Base-by-base conservation (phyloP, 192 early-diverging fungal genomes). In the Coemansia sp. region DNA sequence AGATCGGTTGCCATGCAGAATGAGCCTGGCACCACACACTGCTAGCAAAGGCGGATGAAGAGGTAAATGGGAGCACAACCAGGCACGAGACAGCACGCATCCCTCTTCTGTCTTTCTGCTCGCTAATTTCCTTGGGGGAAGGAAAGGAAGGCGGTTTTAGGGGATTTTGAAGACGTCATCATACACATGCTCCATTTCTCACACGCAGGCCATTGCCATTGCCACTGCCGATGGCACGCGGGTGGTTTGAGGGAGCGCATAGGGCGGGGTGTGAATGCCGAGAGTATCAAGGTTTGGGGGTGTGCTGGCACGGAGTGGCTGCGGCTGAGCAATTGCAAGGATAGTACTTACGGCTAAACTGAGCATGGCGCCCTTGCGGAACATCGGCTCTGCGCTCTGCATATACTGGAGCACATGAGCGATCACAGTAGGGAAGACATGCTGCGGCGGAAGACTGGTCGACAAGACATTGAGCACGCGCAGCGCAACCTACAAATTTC, bases 301-400 rank as follows among this genome's bases (percentile, higher is more conserved):
- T 27, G 44, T 46, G 44, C 44, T 46, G 15, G 18, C 44, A 46
- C 13, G 47, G 47, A 50, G 6, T 50, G 47, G n/a, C 47, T 50
- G 47, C 47, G 47, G n/a, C n/a, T 22, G 47, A 9, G 47, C 47
- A 22, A 27, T 55, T 33, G 53, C 53, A 29, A 55, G 53, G 15
- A 31, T 55, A 55, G 53, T 74, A 83, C 80, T 74, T 83, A 90
- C 87, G 70, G 90, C 92, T 71, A 97, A 87, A 29, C 90, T 88
- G 76, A 97, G 88, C 93, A 97, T 94, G 36, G 92, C 89, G 46
- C 93, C 94, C 76, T 94, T 94, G 62, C 95, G 88, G 72, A 83
- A 89, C 55, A 85, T 82, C 41, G 93, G 91, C 55, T 93, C 87
- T 15, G 88, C 69, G 69, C 88, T 93, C 62, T 92, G 89, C 91